phyloP scores from a whole-genome alignment of 2,329 filamentous ascomycete genomes.

The Eutypella sp. region DNA sequence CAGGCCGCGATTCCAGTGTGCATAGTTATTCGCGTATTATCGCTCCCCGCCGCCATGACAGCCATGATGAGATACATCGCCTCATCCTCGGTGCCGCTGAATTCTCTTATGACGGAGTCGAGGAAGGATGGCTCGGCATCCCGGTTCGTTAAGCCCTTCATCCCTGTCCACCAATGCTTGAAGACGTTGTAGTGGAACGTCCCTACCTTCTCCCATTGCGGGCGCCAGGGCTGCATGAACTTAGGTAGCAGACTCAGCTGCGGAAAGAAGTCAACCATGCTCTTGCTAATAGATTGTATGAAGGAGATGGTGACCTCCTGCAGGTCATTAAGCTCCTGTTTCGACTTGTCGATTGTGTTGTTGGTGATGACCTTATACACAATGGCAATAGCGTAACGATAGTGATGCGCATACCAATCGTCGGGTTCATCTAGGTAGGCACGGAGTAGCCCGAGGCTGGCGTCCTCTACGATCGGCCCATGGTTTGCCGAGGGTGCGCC shows the following conservation, averaged over 20 bases:
- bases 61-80: conserved; percentile 32
- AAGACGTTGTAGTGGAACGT: conserved; percentile 21
- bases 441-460: conserved; percentile 26
- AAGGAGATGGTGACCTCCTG: conserved; percentile 26
- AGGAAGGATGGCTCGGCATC: conserved; percentile 24
- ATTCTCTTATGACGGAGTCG: conserved; percentile 24
- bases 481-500: conserved; percentile 25
- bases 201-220: conserved; percentile 22
- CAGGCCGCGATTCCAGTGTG: conserved; percentile 30
- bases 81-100: conserved; percentile 25
- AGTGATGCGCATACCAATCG: conserved; percentile 28
- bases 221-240: conserved; percentile 21
- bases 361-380: conserved; percentile 29
- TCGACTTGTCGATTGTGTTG: conserved; percentile 21
- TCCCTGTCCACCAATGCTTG: conserved; percentile 23
- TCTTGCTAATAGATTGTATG: conserved; percentile 19
- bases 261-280: conserved; percentile 11
- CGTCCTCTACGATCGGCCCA: conserved; percentile 25
- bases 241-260: conserved; percentile 15
- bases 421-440: conserved; percentile 24
- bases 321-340: conserved; percentile 23
- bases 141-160: conserved; percentile 17
- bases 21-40: conserved; percentile 26
- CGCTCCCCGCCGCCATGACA: conserved; percentile 29
- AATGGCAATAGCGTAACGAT: conserved; percentile 30